A percentile compares a stretch with the other conserved stretches of the same genome.
Conservation (phyloP, 1,139 yeast species). For the Diutina sp. region DNA sequence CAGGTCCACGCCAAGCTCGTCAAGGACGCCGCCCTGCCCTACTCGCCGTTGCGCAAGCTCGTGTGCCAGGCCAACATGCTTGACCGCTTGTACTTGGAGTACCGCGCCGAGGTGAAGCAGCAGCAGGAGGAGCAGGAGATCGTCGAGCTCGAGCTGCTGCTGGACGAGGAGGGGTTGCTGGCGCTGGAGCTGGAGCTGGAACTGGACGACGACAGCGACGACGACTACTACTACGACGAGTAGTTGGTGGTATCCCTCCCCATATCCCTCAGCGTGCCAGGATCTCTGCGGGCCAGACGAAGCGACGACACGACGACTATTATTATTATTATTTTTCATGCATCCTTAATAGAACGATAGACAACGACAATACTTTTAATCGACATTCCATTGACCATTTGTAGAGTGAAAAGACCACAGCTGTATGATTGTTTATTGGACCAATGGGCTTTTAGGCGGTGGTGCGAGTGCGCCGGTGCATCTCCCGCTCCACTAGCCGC, state of each 20-base stretch:
- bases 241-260: background rate
- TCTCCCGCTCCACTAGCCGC: constrained; percentile 1
- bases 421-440: too few species aligned
- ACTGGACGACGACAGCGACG: background rate
- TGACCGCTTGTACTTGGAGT: constrained; percentile 30
- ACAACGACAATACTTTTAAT: background rate
- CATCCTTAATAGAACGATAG: background rate
- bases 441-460: too few species aligned
- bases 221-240: background rate
- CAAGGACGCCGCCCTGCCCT: constrained; percentile 49
- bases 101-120: background rate
- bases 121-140: background rate
- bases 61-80: constrained; percentile 71
- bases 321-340: background rate
- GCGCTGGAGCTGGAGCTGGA: background rate
- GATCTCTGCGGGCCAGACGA: background rate
- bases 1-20: constrained; percentile 59
- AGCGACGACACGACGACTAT: background rate
- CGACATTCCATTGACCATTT: too few species aligned
- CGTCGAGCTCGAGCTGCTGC: background rate
- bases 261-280: too few species aligned
- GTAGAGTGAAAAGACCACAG: too few species aligned
- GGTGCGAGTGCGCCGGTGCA: background rate
- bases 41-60: constrained; percentile 45
- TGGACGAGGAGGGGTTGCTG: background rate